Evolutionary conservation across 2,329 filamentous ascomycete species (phyloP).

Genomic region (Ophiostoma angusticollis): DNA sequence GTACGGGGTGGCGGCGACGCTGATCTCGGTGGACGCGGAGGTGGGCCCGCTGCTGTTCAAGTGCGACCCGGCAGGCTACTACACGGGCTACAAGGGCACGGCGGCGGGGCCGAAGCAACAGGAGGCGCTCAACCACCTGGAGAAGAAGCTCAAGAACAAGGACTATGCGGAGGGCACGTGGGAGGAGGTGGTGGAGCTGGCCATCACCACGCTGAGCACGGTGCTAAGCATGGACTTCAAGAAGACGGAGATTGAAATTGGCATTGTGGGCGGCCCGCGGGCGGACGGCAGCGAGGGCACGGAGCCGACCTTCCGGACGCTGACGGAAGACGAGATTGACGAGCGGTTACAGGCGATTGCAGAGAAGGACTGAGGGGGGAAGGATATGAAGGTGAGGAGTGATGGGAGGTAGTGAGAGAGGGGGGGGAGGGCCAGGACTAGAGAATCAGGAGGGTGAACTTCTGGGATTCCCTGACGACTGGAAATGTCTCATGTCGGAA

Average conservation of each 20-base stretch:
- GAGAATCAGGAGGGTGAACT: no score
- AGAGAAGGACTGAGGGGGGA: slow-evolving; percentile 78
- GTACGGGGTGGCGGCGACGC: slow-evolving; percentile 84
- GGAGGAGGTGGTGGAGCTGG: slow-evolving; percentile 96
- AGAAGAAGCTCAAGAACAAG: slow-evolving; percentile 99
- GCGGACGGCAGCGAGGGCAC: slow-evolving; percentile 73
- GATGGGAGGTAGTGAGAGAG: slow-evolving; percentile 2
- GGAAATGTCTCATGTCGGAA: no score
- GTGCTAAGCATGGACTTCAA: slow-evolving; percentile 99
- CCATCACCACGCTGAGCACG: slow-evolving; percentile 87
- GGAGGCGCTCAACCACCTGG: slow-evolving; percentile 93
- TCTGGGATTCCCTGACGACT: no score
- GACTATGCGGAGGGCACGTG: slow-evolving; percentile 81
- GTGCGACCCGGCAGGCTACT: slow-evolving; percentile 96
- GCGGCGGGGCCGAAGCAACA: slow-evolving; percentile 96
- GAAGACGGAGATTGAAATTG: slow-evolving; percentile 97
- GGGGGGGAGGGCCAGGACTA: background rate
- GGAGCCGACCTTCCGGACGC: slow-evolving; percentile 65
- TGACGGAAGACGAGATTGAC: slow-evolving; percentile 97
- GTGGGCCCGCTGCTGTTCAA: slow-evolving; percentile 93
- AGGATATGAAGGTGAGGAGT: slow-evolving; percentile 4
- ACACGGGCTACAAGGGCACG: slow-evolving; percentile 95
- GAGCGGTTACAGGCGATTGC: slow-evolving; percentile 95
- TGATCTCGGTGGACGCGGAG: slow-evolving; percentile 89
- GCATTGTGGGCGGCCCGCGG: slow-evolving; percentile 82